phyloP scores from a whole-genome alignment of 2,329 filamentous ascomycete genomes.

The Westerdykella aurantiaca region DNA sequence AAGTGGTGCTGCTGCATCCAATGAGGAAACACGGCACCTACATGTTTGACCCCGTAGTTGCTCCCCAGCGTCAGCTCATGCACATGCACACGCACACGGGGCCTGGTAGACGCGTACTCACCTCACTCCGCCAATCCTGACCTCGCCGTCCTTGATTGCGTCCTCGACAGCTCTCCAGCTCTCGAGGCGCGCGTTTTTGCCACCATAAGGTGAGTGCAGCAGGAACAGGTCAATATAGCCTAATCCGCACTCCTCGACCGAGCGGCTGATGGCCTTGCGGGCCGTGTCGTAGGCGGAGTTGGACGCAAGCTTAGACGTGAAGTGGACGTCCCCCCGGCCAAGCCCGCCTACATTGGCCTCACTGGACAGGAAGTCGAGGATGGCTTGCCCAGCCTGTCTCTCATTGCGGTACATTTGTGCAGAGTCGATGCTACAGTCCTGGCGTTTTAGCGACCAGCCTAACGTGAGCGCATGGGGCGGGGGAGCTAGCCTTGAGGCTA shows the following conservation, averaged over 20 bases:
- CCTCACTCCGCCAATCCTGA: constrained; percentile 64
- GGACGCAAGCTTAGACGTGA: constrained; percentile 70
- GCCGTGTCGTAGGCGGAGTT: constrained; percentile 64
- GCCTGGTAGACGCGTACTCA: background rate
- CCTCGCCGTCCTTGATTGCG: constrained; percentile 64
- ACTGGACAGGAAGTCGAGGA: constrained; percentile 51
- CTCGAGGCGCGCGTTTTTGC: constrained; percentile 59
- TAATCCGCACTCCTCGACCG: constrained; percentile 59
- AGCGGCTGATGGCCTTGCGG: constrained; percentile 59
- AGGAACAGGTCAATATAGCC: constrained; percentile 77
- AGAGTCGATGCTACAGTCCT: constrained; percentile 45
- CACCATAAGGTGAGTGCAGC: constrained; percentile 73
- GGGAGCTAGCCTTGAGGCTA: no score
- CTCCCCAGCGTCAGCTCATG: constrained; percentile 17
- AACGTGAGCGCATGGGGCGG: background rate
- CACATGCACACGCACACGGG: background rate
- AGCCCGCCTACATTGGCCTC: constrained; percentile 47
- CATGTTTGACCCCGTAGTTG: constrained; percentile 72
- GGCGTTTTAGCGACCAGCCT: background rate
- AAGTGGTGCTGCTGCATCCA: background rate
- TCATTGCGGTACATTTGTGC: constrained; percentile 69
- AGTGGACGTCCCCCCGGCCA: constrained; percentile 66
- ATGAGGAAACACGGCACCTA: constrained; percentile 34
- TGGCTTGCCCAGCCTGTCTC: constrained; percentile 60
- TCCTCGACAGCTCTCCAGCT: constrained; percentile 75